These are phyloP conservation scores for Jimgerdemannia lactiflua DNA, from an alignment of 192 early-diverging fungal species.

Conservation along the genomic window DNA sequence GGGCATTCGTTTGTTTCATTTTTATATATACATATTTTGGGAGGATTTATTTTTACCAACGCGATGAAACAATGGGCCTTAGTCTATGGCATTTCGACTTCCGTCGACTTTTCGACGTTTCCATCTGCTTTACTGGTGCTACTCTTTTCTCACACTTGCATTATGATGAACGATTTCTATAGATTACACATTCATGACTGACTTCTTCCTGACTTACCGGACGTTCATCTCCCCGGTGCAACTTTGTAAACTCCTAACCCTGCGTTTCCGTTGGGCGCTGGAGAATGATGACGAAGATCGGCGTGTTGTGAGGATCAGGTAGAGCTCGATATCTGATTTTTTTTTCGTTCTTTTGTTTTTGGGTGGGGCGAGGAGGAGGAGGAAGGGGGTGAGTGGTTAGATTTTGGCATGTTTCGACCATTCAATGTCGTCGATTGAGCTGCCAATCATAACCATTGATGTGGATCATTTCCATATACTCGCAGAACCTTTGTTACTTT, in stretches of 20 bases:
- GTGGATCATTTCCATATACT: not conserved
- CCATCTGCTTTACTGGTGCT: not conserved
- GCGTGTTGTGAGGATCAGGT: slow-evolving; percentile 51
- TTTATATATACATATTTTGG: no score
- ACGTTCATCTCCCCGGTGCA: slow-evolving; percentile 52
- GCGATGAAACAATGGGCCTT: no score
- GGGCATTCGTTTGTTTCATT: no score
- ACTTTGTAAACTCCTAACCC: slow-evolving; percentile 47
- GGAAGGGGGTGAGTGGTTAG: not conserved
- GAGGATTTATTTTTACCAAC: no score
- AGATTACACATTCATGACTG: slow-evolving; percentile 60
- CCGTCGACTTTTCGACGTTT: no score
- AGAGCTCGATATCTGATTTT: slow-evolving; percentile 1
- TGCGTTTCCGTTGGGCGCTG: slow-evolving; percentile 54
- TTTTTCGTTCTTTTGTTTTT: not conserved
- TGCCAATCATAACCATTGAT: not conserved
- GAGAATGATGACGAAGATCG: slow-evolving; percentile 42
- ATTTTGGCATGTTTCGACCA: no score
- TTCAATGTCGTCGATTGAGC: no score
- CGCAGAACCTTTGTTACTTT: slow-evolving; percentile 52
- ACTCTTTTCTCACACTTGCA: slow-evolving; percentile 9
- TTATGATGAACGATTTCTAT: not conserved
- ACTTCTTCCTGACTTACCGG: slow-evolving; percentile 61
- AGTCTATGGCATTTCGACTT: no score
- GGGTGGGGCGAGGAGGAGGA: not conserved